Conservation (phyloP, 1,284 basidiomycete species). For the Apiotrichum domesticum region DNA sequence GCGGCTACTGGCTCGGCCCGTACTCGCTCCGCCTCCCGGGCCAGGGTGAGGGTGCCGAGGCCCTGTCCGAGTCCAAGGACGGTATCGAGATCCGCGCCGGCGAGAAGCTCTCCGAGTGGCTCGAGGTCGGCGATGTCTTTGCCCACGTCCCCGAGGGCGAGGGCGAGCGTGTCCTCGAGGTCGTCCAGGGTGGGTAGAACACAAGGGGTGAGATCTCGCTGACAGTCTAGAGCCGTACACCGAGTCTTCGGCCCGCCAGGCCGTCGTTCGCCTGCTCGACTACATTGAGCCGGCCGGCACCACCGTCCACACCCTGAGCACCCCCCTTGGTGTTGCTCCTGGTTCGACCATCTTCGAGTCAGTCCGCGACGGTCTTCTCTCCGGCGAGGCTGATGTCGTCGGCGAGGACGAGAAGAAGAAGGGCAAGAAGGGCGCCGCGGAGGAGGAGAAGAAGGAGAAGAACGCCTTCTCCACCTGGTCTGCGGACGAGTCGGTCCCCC, state of each 20-base stretch:
- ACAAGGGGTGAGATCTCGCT: neutral
- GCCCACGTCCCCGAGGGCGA: conserved; percentile 29
- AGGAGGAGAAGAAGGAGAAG: conserved; percentile 30
- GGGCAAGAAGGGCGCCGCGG: conserved; percentile 26
- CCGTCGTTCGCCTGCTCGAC: conserved; percentile 51
- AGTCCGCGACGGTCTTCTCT: conserved; percentile 46
- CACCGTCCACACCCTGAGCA: conserved; percentile 42
- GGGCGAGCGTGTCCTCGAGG: conserved; percentile 39
- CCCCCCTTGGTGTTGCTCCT: conserved; percentile 47
- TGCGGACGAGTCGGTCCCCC: conserved; percentile 25
- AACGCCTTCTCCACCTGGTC: conserved; percentile 48
- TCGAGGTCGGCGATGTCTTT: conserved; percentile 47
- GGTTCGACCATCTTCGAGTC: conserved; percentile 51
- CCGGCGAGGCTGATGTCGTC: conserved; percentile 18
- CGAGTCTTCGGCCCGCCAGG: conserved; percentile 50
- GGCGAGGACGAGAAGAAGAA: conserved; percentile 32
- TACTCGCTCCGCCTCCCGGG: conserved; percentile 44
- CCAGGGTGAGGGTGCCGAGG: neutral
- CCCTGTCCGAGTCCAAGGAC: too few relatives aligned
- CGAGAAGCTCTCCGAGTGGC: conserved; percentile 46
- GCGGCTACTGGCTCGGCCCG: conserved; percentile 48
- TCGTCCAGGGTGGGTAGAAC: conserved; percentile 37
- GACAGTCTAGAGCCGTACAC: conserved; percentile 48
- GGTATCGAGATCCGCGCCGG: conserved; percentile 38
- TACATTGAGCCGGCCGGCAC: conserved; percentile 47